Base-by-base conservation (phyloP, 768 basidiomycete genomes). In the Russula dissimulans region DNA sequence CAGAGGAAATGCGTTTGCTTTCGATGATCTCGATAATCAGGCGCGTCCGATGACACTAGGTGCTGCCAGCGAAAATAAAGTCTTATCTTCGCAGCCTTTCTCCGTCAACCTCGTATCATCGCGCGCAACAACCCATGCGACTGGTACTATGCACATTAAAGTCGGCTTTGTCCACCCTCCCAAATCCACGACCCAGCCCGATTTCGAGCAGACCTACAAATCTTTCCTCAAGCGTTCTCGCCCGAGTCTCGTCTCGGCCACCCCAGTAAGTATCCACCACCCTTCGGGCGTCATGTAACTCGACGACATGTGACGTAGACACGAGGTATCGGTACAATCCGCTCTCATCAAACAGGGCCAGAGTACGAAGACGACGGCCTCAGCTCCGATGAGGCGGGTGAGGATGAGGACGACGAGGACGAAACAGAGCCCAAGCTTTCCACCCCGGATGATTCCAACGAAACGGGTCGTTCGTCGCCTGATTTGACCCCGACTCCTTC, bases 311-410 rank as follows among this genome's bases (percentile, higher is more conserved):
- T 57, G 39, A 26, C 32, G 36, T 67, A 94, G 91, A 92, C 89
- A 10, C 85, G 90, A 72, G 89, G 91, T 29, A 83, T 93, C 32
- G 91, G 91, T 54, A 94, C 92, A 3, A 74, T 90, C 29, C 86
- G 87, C 32, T 86, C 85, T 3, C 74, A 83, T 68, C 75, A 81
- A 18, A 69, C 63, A 4, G 78, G 77, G 7, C 81, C 81, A 3
- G 79, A 76, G 26, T 83, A 81, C 64, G 80, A 86, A 69, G 91
- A 93, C 67, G 91, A 91, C 66, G 91, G 85, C 4, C 73, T 90
- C 10, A 86, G 83, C 32, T 79, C 78, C 0, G 80, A 81, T 43
- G 79, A 79, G 32, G 75, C 74, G 22, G 76, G 74, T 15, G 76
- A 77, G 31, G 72, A 71, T 3, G 71, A 72, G 14, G 68, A 69